Conservation (phyloP, 73 alveolate genomes). For the Effrenium voratum region DNA sequence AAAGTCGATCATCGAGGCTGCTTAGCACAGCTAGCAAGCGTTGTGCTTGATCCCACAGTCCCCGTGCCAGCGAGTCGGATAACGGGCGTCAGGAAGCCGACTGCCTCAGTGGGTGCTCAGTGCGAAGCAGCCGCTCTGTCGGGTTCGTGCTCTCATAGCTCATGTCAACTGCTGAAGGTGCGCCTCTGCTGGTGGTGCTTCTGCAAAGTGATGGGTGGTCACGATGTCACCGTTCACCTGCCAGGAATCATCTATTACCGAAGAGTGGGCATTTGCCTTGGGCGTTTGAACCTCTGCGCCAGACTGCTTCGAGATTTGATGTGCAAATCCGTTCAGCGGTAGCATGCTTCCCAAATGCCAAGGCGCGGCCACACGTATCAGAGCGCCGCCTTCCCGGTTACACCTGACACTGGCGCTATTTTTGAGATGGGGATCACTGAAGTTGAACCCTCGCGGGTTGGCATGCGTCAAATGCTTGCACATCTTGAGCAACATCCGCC, state of each 20-base stretch:
- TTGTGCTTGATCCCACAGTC: background rate
- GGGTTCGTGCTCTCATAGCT: background rate
- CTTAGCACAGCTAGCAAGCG: background rate
- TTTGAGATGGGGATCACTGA: too few species aligned
- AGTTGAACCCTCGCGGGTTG: too few species aligned
- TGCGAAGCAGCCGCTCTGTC: background rate
- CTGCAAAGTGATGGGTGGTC: slow-evolving; percentile 71
- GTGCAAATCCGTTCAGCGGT: too few species aligned
- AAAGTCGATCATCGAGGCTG: background rate
- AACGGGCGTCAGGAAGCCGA: slow-evolving; percentile 82
- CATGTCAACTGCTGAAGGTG: background rate
- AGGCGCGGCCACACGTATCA: slow-evolving; percentile 51
- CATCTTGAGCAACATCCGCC: too few species aligned
- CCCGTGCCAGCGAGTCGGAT: slow-evolving; percentile 77
- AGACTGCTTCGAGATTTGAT: too few species aligned
- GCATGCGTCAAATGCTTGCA: too few species aligned
- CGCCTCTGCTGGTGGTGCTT: slow-evolving; percentile 77
- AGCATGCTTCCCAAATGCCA: too few species aligned
- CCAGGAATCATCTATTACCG: background rate
- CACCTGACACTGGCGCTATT: slow-evolving; percentile 59
- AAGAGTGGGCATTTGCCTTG: background rate
- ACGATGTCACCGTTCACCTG: slow-evolving; percentile 78
- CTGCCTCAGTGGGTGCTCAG: slow-evolving; percentile 20
- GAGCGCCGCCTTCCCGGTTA: slow-evolving; percentile 83
- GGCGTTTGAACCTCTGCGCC: background rate